phyloP scores from a whole-genome alignment of 2,329 filamentous ascomycete genomes.

The Colletotrichum sp. region DNA sequence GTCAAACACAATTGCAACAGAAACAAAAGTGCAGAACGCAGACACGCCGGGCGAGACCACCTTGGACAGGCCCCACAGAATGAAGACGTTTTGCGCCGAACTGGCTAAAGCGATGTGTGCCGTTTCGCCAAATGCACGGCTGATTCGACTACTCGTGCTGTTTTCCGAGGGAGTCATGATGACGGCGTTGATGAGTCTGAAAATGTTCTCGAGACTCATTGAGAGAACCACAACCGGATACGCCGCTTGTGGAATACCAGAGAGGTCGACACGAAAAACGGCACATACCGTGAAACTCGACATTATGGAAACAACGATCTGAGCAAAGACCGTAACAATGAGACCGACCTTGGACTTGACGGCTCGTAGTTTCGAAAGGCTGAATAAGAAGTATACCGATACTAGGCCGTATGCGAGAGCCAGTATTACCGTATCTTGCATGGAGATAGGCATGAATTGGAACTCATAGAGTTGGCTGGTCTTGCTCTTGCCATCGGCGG shows the following conservation, averaged over 20 bases:
- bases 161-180: conserved; percentile 73
- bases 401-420: conserved; percentile 69
- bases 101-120: conserved; percentile 72
- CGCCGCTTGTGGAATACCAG: conserved; percentile 73
- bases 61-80: conserved; percentile 69
- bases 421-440: conserved; percentile 67
- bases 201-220: conserved; percentile 80
- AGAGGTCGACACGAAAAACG: conserved; percentile 75
- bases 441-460: conserved; percentile 75
- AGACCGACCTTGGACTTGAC: conserved; percentile 79
- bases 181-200: conserved; percentile 78
- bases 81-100: conserved; percentile 70
- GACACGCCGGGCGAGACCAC: conserved; percentile 73
- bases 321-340: conserved; percentile 71
- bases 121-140: conserved; percentile 75
- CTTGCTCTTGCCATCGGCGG: conserved; percentile 57
- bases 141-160: conserved; percentile 71
- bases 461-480: conserved; percentile 76
- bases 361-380: conserved; percentile 71
- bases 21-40: conserved; percentile 78
- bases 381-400: conserved; percentile 68
- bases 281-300: conserved; percentile 83
- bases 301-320: conserved; percentile 75
- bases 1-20: conserved; percentile 77
- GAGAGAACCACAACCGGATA: conserved; percentile 80